phyloP scores from a whole-genome alignment of 192 early-diverging fungal species.

The Coemansia sp. region DNA sequence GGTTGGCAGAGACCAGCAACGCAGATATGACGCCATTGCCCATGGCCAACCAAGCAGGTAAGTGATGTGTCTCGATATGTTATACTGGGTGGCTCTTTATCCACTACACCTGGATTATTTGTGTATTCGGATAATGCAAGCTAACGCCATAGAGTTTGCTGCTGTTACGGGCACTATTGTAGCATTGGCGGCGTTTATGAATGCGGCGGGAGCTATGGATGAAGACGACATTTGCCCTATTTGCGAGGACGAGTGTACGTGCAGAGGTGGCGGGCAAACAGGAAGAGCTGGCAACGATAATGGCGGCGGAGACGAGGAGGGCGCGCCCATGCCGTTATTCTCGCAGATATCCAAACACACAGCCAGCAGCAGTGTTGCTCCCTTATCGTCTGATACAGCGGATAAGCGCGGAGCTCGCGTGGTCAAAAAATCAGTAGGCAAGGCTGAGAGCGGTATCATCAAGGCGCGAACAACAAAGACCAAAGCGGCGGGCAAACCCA shows the following conservation, averaged over 20 bases:
- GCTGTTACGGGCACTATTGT: neutral
- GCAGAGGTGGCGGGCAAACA: slow-evolving; percentile 5
- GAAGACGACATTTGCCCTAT: slow-evolving; percentile 56
- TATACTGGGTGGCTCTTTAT: neutral
- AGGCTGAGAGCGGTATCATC: neutral
- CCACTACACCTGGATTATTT: neutral
- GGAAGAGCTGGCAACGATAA: neutral
- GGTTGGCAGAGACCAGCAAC: neutral
- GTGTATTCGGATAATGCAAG: neutral
- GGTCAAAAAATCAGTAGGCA: neutral
- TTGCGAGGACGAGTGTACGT: slow-evolving; percentile 54
- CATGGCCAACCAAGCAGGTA: slow-evolving; percentile 25
- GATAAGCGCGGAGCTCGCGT: neutral
- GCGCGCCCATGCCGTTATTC: slow-evolving; percentile 34
- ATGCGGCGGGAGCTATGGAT: slow-evolving; percentile 36
- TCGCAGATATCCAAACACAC: slow-evolving; percentile 27
- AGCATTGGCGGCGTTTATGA: slow-evolving; percentile 23
- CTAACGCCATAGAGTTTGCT: neutral
- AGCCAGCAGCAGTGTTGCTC: neutral
- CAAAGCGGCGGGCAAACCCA: slow-evolving; percentile 11
- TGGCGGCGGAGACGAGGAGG: slow-evolving; percentile 2
- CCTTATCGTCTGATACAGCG: neutral
- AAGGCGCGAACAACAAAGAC: slow-evolving; percentile 19
- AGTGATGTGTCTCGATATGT: neutral
- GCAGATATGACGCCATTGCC: neutral